These are phyloP conservation scores for Malassezia nana DNA, from an alignment of 1,284 basidiomycete species.

Conservation along the genomic window DNA sequence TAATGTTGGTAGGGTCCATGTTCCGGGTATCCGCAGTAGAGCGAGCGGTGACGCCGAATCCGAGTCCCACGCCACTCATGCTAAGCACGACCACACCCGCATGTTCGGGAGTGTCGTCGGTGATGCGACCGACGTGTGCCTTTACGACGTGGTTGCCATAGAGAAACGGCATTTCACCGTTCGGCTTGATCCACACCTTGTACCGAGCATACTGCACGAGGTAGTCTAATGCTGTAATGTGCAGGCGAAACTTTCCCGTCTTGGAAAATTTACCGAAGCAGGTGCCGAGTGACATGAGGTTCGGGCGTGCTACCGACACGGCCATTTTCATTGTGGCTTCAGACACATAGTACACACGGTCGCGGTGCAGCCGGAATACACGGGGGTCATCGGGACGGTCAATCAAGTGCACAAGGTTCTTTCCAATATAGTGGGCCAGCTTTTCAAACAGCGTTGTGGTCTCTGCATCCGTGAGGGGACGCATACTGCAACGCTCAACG, in stretches of 20 bases:
- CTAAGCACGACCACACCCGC: constrained; percentile 94
- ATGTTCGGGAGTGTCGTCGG: constrained; percentile 97
- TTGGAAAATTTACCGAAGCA: constrained; percentile 98
- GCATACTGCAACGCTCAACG: constrained; percentile 45
- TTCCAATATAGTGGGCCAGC: constrained; percentile 81
- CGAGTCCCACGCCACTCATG: constrained; percentile 84
- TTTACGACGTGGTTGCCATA: constrained; percentile 99
- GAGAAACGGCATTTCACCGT: constrained; percentile 97
- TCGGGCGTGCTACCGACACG: constrained; percentile 81
- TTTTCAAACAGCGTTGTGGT: constrained; percentile 67
- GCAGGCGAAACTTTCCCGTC: constrained; percentile 93
- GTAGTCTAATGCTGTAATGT: constrained; percentile 85
- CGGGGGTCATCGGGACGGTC: constrained; percentile 41
- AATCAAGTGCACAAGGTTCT: constrained; percentile 64
- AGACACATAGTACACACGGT: constrained; percentile 45
- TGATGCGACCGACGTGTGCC: constrained; percentile 95
- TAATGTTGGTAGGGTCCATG: constrained; percentile 92
- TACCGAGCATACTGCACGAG: constrained; percentile 94
- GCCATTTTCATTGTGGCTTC: constrained; percentile 67
- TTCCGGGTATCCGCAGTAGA: constrained; percentile 93
- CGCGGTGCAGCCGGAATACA: constrained; percentile 49
- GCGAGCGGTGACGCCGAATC: constrained; percentile 93
- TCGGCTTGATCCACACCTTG: constrained; percentile 98
- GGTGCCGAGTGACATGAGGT: constrained; percentile 84
- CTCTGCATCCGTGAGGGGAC: constrained; percentile 48